These are phyloP conservation scores for Plasmodium vivax DNA, from an alignment of 169 alveolate genomes.

Conservation along the genomic window DNA sequence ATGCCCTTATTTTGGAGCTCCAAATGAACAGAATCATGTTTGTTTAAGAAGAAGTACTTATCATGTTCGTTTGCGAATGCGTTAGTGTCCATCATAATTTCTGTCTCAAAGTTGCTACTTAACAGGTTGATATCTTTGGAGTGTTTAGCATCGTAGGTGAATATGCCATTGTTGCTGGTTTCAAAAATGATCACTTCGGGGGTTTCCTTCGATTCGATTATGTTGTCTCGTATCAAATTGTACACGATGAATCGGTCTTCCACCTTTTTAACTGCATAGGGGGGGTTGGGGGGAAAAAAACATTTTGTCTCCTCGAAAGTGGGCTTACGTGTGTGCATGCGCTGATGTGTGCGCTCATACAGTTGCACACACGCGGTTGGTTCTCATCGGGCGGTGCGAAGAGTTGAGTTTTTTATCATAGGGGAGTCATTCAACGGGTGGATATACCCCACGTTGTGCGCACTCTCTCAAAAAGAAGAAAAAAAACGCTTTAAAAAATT, in stretches of 20 bases:
- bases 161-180: conserved; percentile 25
- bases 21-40: conserved; percentile 21
- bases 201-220: conserved; percentile 34
- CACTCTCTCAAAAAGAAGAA: background rate
- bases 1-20: conserved; percentile 61
- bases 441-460: background rate
- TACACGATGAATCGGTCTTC: conserved; percentile 43
- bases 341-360: background rate
- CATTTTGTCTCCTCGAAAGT: background rate
- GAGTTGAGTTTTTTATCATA: background rate
- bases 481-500: background rate
- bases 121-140: conserved; percentile 33
- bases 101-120: conserved; percentile 47
- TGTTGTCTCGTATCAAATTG: conserved; percentile 24
- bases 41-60: conserved; percentile 26
- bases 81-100: conserved; percentile 34
- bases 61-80: conserved; percentile 4
- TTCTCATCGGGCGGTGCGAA: background rate
- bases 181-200: conserved; percentile 30
- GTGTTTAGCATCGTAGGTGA: conserved; percentile 40
- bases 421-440: background rate
- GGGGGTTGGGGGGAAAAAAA: background rate
- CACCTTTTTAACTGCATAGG: conserved; percentile 2
- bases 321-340: background rate
- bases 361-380: background rate